A percentile compares a stretch with the other conserved stretches of the same genome.
Conservation (phyloP, 441 rosid species). For the Gossypium trilobum region DNA sequence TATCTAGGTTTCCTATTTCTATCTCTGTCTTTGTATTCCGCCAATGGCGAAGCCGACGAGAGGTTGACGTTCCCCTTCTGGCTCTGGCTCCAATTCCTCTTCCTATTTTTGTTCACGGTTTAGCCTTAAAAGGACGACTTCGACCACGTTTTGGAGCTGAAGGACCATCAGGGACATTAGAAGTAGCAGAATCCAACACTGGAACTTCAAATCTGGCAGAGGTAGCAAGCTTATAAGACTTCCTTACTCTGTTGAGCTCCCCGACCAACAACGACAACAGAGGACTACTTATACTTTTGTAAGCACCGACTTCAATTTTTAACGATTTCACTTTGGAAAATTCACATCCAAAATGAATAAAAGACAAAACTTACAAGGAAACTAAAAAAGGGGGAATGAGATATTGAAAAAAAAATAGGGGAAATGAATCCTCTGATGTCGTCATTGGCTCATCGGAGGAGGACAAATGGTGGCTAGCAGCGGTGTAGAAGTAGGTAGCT, state of each 20-base stretch:
- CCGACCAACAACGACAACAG: too few species aligned
- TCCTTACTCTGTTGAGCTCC: constrained; percentile 27
- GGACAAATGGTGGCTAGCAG: too few species aligned
- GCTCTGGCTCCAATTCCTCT: too few species aligned
- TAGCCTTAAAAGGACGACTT: constrained; percentile 55
- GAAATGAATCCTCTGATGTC: too few species aligned
- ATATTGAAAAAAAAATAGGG: too few species aligned
- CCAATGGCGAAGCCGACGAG: too few species aligned
- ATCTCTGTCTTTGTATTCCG: too few species aligned
- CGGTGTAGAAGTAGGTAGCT: too few species aligned
- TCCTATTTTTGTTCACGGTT: constrained; percentile 4
- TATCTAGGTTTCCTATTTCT: constrained; percentile 5
- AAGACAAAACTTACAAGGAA: neutral
- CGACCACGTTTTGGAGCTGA: constrained; percentile 43
- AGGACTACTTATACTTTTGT: neutral
- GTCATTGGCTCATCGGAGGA: too few species aligned
- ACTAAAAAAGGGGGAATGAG: neutral
- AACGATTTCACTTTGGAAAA: neutral
- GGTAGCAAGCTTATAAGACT: constrained; percentile 46
- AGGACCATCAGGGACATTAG: constrained; percentile 12
- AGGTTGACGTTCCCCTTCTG: too few species aligned
- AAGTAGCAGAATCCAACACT: neutral
- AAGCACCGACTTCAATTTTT: neutral
- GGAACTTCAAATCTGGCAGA: constrained; percentile 30
- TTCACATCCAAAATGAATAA: neutral